A percentile compares a stretch with the other conserved stretches of the same genome.
These are phyloP conservation scores for Ambrosia hybrid DNA, from an alignment of 140 eudicot species.

Conservation along the genomic window DNA sequence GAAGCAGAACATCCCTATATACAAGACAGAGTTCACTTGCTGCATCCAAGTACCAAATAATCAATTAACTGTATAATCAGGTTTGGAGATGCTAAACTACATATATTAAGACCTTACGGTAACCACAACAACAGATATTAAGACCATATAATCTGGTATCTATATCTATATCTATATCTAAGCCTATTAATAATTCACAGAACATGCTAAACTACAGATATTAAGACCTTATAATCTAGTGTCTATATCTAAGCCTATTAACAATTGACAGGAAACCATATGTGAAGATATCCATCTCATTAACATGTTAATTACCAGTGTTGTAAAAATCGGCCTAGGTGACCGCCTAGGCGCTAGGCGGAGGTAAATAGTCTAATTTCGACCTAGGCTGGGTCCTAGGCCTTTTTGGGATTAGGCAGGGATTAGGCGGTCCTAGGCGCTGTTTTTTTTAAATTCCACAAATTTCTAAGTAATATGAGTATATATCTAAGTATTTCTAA, in stretches of 20 bases:
- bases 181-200: conserved; percentile 1
- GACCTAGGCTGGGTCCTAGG: too few species aligned
- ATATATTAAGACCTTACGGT: too few species aligned
- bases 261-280: conserved; percentile 7
- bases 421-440: too few species aligned
- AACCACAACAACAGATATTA: background rate
- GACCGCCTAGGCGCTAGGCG: too few species aligned
- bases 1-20: background rate
- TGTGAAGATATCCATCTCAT: conserved; percentile 15
- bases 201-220: too few species aligned
- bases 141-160: background rate
- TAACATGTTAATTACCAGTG: background rate
- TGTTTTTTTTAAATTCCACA: too few species aligned
- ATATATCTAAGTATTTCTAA: too few species aligned
- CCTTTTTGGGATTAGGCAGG: too few species aligned
- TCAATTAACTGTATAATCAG: background rate
- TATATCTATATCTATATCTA: background rate
- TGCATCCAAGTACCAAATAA: background rate
- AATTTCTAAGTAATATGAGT: too few species aligned
- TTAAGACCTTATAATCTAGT: background rate
- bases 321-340: too few species aligned
- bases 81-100: conserved; percentile 9
- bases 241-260: background rate
- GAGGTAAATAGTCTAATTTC: too few species aligned
- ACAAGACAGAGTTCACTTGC: background rate